A percentile compares a stretch with the other conserved stretches of the same genome.
These are phyloP conservation scores for Pelargonium myrrhifolium DNA, from an alignment of 441 rosid genomes.

Conservation along the genomic window DNA sequence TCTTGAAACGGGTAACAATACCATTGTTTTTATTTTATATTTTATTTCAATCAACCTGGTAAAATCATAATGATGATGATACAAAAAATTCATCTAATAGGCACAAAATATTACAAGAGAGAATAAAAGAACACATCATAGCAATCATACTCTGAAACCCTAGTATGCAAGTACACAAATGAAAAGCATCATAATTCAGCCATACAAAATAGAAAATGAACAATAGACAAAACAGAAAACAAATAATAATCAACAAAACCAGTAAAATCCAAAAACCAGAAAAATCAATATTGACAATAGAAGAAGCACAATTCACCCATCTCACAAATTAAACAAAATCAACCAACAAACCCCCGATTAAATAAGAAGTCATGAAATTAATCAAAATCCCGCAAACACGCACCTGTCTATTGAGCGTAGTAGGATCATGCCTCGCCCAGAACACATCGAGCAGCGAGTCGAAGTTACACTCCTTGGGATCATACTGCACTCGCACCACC, in stretches of 20 bases:
- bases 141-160: not conserved
- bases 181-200: not conserved
- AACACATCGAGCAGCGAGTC: conserved; percentile 65
- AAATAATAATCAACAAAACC: not conserved
- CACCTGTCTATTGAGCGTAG: conserved; percentile 86
- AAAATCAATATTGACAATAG: not conserved
- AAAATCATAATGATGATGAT: too few species aligned
- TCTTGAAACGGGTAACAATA: not conserved
- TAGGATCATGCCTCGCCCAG: conserved; percentile 87
- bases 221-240: not conserved
- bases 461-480: conserved; percentile 58
- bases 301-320: not conserved
- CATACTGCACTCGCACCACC: conserved; percentile 78
- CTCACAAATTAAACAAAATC: not conserved
- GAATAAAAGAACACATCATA: not conserved
- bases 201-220: not conserved
- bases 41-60: too few species aligned
- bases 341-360: not conserved
- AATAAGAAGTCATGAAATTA: not conserved
- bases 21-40: not conserved
- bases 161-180: not conserved
- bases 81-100: too few species aligned
- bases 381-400: not conserved
- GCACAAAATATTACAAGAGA: too few species aligned
- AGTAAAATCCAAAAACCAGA: not conserved